Evolutionary conservation across 2,329 filamentous ascomycete genomes (phyloP).

Genomic region (Parascedosporium putredinis): DNA sequence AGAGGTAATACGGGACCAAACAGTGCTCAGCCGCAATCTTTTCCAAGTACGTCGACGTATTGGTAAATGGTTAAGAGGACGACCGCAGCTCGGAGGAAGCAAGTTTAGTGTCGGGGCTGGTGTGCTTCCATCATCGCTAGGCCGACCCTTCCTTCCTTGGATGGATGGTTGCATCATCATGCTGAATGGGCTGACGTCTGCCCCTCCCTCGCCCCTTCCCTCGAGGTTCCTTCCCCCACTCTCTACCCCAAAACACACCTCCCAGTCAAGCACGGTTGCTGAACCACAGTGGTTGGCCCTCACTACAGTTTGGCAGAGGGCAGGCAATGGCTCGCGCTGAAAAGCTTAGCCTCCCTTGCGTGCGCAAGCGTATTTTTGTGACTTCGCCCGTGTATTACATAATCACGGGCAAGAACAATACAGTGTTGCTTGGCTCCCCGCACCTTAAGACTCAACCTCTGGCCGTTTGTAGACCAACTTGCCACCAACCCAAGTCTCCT

Average conservation of each 20-base stretch:
- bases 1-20: too few relatives aligned
- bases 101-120: not conserved
- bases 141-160: not conserved
- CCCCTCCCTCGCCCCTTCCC: not conserved
- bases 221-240: not conserved
- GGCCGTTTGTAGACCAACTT: slow-evolving; percentile 30
- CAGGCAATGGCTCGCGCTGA: not conserved
- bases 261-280: too few relatives aligned
- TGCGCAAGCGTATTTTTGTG: too few relatives aligned
- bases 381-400: not conserved
- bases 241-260: not conserved
- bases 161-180: slow-evolving; percentile 5
- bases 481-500: slow-evolving; percentile 60
- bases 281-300: too few relatives aligned
- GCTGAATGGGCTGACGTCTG: slow-evolving; percentile 3
- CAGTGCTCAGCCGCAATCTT: not conserved
- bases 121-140: not conserved
- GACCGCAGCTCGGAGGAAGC: too few relatives aligned
- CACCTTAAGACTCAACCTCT: not conserved
- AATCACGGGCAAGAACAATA: not conserved
- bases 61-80: too few relatives aligned
- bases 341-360: too few relatives aligned
- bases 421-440: not conserved
- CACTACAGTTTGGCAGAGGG: too few relatives aligned
- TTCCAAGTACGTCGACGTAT: too few relatives aligned